A percentile compares a stretch with the other conserved stretches of the same genome.
phyloP scores from a whole-genome alignment of 495 filamentous ascomycete genomes.

The Extremus antarcticus region DNA sequence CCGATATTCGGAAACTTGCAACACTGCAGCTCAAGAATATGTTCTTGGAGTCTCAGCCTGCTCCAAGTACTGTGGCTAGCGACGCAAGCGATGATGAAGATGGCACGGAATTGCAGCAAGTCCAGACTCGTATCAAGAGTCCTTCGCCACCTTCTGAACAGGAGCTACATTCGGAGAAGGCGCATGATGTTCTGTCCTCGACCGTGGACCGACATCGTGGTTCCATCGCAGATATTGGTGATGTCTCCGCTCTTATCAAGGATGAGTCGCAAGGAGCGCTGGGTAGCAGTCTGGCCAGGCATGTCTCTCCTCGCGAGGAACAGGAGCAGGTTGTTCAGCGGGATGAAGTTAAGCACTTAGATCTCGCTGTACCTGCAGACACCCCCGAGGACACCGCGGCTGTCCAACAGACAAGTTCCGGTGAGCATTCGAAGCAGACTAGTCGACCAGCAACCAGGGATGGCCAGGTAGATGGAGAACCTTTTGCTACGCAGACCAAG shows the following conservation, averaged over 20 bases:
- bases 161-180: constrained; percentile 30
- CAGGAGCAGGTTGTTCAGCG: constrained; percentile 23
- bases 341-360: constrained; percentile 56
- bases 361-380: constrained; percentile 51
- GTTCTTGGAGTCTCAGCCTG: constrained; percentile 55
- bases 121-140: neutral
- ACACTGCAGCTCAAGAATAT: constrained; percentile 89
- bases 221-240: neutral
- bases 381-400: constrained; percentile 8
- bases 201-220: constrained; percentile 55
- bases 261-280: neutral
- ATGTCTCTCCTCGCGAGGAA: constrained; percentile 27
- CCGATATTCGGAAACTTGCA: constrained; percentile 87
- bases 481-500: constrained; percentile 15
- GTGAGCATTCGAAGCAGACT: neutral
- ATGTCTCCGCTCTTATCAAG: neutral
- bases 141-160: neutral
- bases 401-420: neutral
- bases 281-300: constrained; percentile 1
- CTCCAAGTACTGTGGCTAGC: constrained; percentile 10
- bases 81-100: constrained; percentile 17
- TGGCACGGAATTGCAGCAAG: constrained; percentile 1
- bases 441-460: constrained; percentile 3
- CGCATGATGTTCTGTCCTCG: constrained; percentile 56
- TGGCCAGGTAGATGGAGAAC: neutral